These are phyloP conservation scores for Tetrapisispora namnaoensis DNA, from an alignment of 805 yeast genomes.

Conservation along the genomic window DNA sequence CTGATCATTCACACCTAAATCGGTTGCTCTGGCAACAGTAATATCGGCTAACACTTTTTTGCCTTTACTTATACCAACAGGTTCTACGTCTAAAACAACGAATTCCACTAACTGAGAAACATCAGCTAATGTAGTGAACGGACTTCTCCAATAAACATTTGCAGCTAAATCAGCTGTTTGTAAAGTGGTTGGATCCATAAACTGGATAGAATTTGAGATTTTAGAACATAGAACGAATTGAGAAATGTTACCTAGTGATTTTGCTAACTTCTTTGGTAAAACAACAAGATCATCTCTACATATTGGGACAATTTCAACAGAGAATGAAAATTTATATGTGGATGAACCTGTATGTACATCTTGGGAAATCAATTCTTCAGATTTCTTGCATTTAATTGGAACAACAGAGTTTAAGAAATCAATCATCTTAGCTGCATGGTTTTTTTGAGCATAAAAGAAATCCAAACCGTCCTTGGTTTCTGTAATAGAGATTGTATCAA, in stretches of 20 bases:
- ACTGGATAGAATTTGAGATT: constrained; percentile 72
- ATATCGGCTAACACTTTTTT: constrained; percentile 79
- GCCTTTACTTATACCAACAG: constrained; percentile 71
- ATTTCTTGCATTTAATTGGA: constrained; percentile 72
- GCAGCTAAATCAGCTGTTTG: constrained; percentile 69
- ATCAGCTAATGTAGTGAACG: constrained; percentile 70
- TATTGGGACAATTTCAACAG: constrained; percentile 90
- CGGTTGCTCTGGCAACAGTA: constrained; percentile 81
- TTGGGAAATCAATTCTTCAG: constrained; percentile 83
- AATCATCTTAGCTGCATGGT: constrained; percentile 89
- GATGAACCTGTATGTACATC: constrained; percentile 89
- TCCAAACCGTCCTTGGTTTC: constrained; percentile 93
- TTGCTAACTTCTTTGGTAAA: constrained; percentile 79
- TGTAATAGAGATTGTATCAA: constrained; percentile 85
- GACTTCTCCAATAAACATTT: constrained; percentile 66
- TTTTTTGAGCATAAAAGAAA: constrained; percentile 79
- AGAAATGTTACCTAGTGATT: constrained; percentile 70
- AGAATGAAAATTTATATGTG: constrained; percentile 80
- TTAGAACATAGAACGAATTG: constrained; percentile 79
- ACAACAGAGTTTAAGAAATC: constrained; percentile 80
- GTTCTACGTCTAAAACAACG: constrained; percentile 87
- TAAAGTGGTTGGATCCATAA: constrained; percentile 75
- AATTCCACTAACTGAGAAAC: constrained; percentile 73
- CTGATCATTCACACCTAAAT: constrained; percentile 76
- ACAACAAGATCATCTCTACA: constrained; percentile 95